Base-by-base conservation (phyloP, 1,139 yeast genomes). In the Geotrichum aggregatum region DNA sequence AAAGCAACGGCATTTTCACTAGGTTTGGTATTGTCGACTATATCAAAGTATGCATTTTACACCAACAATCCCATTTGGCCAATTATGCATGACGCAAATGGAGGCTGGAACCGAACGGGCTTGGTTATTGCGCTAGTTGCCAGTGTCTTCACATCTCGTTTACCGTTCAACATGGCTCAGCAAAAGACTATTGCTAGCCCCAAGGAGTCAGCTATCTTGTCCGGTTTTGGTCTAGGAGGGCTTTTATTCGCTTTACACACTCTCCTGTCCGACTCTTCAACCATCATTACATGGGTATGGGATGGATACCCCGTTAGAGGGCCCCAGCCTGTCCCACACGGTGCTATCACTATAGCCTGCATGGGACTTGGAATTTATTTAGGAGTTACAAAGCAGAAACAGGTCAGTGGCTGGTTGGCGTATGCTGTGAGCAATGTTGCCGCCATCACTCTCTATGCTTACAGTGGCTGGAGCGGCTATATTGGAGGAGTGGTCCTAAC, bases 1-100 rank as follows among this genome's bases (percentile, higher is more conserved):
- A 85, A 79, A 59, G 74, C 83, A 1, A 66, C 83, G 2, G 76
- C 94, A 1, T 83, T 87, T 64, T 68, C 82, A 0, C 61, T 86
- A 30, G 98, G 98, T 21, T 74, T 92, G 54, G 74, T 87, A 47
- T 69, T 81, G 3, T 82, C 96, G 2, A 79, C 89, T 0, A 78
- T 86, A 38, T 75, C 88, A 30, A 92, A 94, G 65, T 85, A 79
- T 71, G 79, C 84, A 14, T 79, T 76, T 63, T 86, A 79, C 70
- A 82, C 98, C 4, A 91, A 91, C 65, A 92, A 92, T 66, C 98
- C 98, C 36, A 74, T 89, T 47, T 92, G 98, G 98, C 95, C 98
- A 35, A 85, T 89, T 44, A 84, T 92, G 92, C 84, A 89, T 65
- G 77, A 76, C 26, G 80, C 75, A 22, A 91, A 87, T 62, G 97